phyloP scores from a whole-genome alignment of 2,329 filamentous ascomycete species.

The Talaromyces sp. region DNA sequence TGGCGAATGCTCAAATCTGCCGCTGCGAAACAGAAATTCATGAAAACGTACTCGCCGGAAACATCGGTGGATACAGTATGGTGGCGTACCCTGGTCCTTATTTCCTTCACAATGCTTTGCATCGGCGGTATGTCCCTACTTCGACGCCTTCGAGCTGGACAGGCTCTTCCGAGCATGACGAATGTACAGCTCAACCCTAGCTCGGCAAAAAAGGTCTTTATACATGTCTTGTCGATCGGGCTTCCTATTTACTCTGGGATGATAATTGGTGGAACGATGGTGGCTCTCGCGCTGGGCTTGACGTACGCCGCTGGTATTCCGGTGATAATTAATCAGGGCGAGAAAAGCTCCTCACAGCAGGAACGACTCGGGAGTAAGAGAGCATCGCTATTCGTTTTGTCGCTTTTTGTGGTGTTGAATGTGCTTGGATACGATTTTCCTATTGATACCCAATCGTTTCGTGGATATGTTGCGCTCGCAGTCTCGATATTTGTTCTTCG shows the following conservation, averaged over 20 bases:
- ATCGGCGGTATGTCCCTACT: slow-evolving; percentile 24
- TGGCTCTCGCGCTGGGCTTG: slow-evolving; percentile 47
- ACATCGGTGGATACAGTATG: slow-evolving; percentile 16
- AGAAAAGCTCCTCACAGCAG: slow-evolving; percentile 10
- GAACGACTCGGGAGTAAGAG: slow-evolving; percentile 23
- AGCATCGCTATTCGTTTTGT: slow-evolving; percentile 21
- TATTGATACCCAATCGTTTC: slow-evolving; percentile 32
- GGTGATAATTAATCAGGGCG: slow-evolving; percentile 14
- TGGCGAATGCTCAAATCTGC: slow-evolving; percentile 11
- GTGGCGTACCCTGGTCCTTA: slow-evolving; percentile 21
- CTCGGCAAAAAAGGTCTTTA: slow-evolving; percentile 17
- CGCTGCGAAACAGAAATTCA: slow-evolving; percentile 4
- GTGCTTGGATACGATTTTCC: slow-evolving; percentile 24
- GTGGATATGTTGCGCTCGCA: slow-evolving; percentile 44
- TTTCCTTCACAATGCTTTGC: slow-evolving; percentile 26
- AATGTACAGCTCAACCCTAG: slow-evolving; percentile 12
- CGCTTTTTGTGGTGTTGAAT: slow-evolving; percentile 18
- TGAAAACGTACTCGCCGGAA: slow-evolving; percentile 9
- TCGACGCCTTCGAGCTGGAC: slow-evolving; percentile 13
- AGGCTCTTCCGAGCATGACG: slow-evolving; percentile 3
- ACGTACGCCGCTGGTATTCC: slow-evolving; percentile 42
- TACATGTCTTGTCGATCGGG: slow-evolving; percentile 36
- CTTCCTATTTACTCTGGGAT: slow-evolving; percentile 53
- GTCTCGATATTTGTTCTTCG: slow-evolving; percentile 43
- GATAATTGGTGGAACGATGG: slow-evolving; percentile 49